Conservation (phyloP, 176 grass and related monocot species). For the Lolium rigidum region DNA sequence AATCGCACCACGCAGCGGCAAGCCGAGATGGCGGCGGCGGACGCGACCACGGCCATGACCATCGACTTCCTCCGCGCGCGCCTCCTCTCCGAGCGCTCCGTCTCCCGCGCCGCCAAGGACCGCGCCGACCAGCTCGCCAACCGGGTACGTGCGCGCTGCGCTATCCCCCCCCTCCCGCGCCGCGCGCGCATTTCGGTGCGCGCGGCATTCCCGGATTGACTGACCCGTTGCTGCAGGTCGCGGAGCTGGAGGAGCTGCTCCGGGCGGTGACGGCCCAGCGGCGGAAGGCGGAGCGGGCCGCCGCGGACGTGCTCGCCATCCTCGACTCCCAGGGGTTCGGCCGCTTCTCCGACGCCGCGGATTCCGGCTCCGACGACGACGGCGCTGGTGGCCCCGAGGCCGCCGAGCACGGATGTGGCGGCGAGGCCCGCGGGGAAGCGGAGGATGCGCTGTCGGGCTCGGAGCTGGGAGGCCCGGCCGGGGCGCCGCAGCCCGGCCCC, state of each 20-base stretch:
- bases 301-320: constrained; percentile 65
- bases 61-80: constrained; percentile 97
- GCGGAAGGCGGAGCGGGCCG: constrained; percentile 75
- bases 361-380: constrained; percentile 61
- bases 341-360: constrained; percentile 50
- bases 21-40: constrained; percentile 35
- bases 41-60: constrained; percentile 79
- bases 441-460: constrained; percentile 74
- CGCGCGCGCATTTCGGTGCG: background rate
- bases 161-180: background rate
- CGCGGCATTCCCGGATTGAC: background rate
- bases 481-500: constrained; percentile 38
- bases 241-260: constrained; percentile 61
- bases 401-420: background rate
- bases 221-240: constrained; percentile 12
- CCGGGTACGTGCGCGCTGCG: constrained; percentile 40
- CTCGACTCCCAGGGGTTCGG: constrained; percentile 65
- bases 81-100: constrained; percentile 89
- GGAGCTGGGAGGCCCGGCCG: constrained; percentile 43
- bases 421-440: constrained; percentile 42
- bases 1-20: background rate
- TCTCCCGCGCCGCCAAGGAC: constrained; percentile 89
- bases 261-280: constrained; percentile 47
- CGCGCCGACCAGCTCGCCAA: constrained; percentile 77
- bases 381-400: constrained; percentile 29